Evolutionary conservation across 2,329 filamentous ascomycete genomes (phyloP), one percentile per base, ranked within the genome.

Genomic region (Penicillium sp.): DNA sequence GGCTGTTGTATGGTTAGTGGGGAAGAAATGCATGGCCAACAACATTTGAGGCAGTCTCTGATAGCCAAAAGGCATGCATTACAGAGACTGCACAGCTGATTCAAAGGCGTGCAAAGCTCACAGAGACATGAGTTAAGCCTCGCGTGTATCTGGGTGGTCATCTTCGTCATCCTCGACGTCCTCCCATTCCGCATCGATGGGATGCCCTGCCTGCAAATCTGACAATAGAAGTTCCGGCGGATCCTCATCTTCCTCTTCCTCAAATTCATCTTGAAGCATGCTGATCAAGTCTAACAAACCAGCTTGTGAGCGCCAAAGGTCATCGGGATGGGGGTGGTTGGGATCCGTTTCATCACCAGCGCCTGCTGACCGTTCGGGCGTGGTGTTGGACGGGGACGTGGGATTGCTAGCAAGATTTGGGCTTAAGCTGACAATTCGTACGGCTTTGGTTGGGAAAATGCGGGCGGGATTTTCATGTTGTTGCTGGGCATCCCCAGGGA

Each of bases 381-480:
- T 16, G 11, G 26, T 52, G 4, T 46, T 33, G 11, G 58, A 50
- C 3, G n/a, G 46, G 8, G 55, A 48, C 6, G 31, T 24, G 16
- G 51, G 49, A 5, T 48, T 19, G 24, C 52, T 53, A 11, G 58
- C 53, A 8, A 69, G 53, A 8, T 66, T 60, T 43, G 76, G 76
- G 1, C 73, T 71, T 21, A 78, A 55, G 56, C 68, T 74, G 41
- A 78, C 45, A 22, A 76, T 66, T 1, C 76, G 73, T n/a, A 78
- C 75, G 1, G 71, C 64, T 59, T 77, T 77, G 13, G 73, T 76
- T 1, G 73, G 70, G 50, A 77, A 74, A 24, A 75, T 70, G 8
- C 73, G 70, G 16, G 67, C 57, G 24, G 63, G 61, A 13, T 63
- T 67, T 51, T 68, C 61, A 22, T 63, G 54, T 43, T 63, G 60